Base-by-base conservation (phyloP, 148 eudicot genomes). In the Silene conica region DNA sequence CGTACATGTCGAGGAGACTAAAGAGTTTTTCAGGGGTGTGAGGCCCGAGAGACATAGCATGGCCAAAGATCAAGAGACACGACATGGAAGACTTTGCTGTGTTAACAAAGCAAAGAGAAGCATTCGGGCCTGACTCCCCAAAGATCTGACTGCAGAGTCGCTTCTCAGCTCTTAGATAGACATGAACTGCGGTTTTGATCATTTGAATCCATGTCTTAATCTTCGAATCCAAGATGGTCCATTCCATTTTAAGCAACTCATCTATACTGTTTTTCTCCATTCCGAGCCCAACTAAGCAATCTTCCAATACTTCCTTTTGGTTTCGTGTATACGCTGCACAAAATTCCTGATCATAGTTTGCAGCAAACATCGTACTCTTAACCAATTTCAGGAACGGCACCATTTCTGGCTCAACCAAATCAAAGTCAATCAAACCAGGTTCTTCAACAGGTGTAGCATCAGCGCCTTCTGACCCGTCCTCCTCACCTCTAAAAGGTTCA, bases 21-120 rank as follows among this genome's bases (percentile, higher is more conserved):
- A 84, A 87, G 46, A 94, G 83, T 80, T 85, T 83, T 75, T 94
- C 98, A 1, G 96, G 88, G n/a, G 75, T 66, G 21, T 79, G 83
- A 20, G 90, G 79, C 4, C 87, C 90, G 14, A 90, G 83, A 0
- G 85, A 84, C 20, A 94, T 82, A 58, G 96, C 97, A 59, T 86
- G 83, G 3, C 92, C 96, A 52, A 94, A 94, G 78, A 83, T 94
- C 76, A 92, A 76, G 21, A 94, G 91, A 72, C 86, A 76, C 43
- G 82, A 52, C 77, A 92, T 55, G 8, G 91, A 76, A 28, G 78
- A 86, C 74, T 82, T 85, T 28, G 90, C 75, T 3, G 85, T 86
- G 71, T 92, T 89, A 41, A 83, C 52, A 31, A 92, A 88, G 56
- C 83, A 84, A 58, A 74, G 28, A 1, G 84, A 82, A 46, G 81